A percentile compares a stretch with the other conserved stretches of the same genome.
Evolutionary conservation across 2,329 filamentous ascomycete species (phyloP).

Genomic region (Ascochyta viciae-villosae): DNA sequence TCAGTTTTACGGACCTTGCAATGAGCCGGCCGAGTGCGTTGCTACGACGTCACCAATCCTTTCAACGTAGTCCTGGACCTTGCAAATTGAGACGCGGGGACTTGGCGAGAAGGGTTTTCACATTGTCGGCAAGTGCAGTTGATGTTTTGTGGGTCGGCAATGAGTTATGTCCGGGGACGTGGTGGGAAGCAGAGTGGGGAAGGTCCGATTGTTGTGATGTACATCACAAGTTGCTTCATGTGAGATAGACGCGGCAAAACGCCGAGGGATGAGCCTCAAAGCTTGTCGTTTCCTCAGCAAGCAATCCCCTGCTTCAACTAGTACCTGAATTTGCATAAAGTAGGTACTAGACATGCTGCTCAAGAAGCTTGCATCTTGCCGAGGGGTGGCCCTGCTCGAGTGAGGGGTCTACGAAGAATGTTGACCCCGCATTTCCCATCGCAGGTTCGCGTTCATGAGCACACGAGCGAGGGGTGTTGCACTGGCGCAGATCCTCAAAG

Average conservation of each 20-base stretch:
- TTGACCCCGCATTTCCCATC: too few relatives aligned
- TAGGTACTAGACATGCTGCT: too few relatives aligned
- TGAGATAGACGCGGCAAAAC: not conserved
- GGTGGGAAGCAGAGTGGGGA: not conserved
- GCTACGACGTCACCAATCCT: not conserved
- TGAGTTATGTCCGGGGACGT: not conserved
- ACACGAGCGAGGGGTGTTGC: too few relatives aligned
- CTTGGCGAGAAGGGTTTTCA: not conserved
- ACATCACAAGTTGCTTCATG: not conserved
- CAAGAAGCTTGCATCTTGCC: too few relatives aligned
- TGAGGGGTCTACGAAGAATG: too few relatives aligned
- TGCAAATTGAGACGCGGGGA: not conserved
- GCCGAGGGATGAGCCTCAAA: conserved; percentile 3
- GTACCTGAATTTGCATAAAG: too few relatives aligned
- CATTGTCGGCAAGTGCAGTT: not conserved
- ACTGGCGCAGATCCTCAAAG: too few relatives aligned
- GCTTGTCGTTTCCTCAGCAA: not conserved
- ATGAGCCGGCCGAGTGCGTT: not conserved
- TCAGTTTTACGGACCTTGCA: not conserved
- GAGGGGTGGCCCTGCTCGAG: too few relatives aligned
- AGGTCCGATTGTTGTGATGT: not conserved
- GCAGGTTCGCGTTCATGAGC: too few relatives aligned
- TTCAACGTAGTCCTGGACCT: not conserved
- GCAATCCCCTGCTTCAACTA: too few relatives aligned
- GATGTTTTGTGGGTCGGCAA: not conserved